phyloP scores from a whole-genome alignment of 371 early-diverging fungal genomes.

The Apophysomyces sp. region DNA sequence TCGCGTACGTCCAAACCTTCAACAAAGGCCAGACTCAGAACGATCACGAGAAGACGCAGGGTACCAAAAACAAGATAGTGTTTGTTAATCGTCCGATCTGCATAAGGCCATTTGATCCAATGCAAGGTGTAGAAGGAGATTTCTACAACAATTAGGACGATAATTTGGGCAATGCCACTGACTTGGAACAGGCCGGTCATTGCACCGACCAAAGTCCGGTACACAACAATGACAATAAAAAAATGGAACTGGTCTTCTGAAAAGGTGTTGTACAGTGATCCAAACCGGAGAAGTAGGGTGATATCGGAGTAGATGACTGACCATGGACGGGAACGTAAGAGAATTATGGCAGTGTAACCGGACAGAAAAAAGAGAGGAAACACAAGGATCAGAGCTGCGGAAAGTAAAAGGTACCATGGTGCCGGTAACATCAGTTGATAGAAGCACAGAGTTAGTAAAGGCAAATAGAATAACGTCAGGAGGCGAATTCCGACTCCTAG shows the following conservation, averaged over 20 bases:
- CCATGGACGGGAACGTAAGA: constrained; percentile 34
- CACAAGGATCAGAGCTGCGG: constrained; percentile 33
- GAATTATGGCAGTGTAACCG: constrained; percentile 32
- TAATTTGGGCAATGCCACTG: constrained; percentile 32
- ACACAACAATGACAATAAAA: constrained; percentile 38
- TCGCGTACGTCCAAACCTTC: constrained; percentile 9
- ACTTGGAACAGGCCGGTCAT: constrained; percentile 40
- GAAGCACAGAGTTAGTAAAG: constrained; percentile 28
- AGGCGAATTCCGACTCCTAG: constrained; percentile 35
- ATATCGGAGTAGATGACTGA: constrained; percentile 50
- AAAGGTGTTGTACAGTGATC: constrained; percentile 51
- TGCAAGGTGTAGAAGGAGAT: constrained; percentile 8
- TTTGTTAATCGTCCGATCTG: constrained; percentile 28
- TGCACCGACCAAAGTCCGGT: constrained; percentile 29
- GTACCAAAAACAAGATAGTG: constrained; percentile 23
- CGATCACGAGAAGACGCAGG: constrained; percentile 18
- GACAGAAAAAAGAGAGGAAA: constrained; percentile 30
- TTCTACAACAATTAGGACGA: constrained; percentile 35
- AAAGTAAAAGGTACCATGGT: constrained; percentile 25
- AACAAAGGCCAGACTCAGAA: constrained; percentile 30
- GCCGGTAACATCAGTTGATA: constrained; percentile 47
- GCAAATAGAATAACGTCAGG: constrained; percentile 37
- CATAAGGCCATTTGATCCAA: constrained; percentile 28
- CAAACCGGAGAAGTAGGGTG: constrained; percentile 45
- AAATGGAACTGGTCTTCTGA: constrained; percentile 50